Evolutionary conservation across 1,139 yeast genomes (phyloP).

Genomic region (Debaryomyces udenii): DNA sequence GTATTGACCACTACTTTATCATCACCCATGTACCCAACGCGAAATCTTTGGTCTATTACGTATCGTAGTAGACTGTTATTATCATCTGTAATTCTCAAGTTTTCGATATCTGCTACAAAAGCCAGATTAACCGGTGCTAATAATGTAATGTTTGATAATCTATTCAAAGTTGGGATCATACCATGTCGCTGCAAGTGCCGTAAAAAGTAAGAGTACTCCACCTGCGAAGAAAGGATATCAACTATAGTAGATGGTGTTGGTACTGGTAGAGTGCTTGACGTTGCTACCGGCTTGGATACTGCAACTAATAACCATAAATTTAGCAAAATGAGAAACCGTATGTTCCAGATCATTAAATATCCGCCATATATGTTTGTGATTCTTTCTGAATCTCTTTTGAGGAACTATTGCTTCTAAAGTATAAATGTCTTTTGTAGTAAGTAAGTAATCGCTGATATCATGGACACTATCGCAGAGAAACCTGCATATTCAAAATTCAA

Average conservation of each 20-base stretch:
- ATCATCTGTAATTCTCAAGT: constrained; percentile 13
- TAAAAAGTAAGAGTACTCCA: constrained; percentile 72
- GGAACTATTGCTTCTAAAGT: too few relatives aligned
- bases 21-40: constrained; percentile 35
- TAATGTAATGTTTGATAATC: constrained; percentile 67
- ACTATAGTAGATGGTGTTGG: constrained; percentile 59
- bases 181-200: constrained; percentile 67
- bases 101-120: constrained; percentile 35
- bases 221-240: constrained; percentile 74
- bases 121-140: constrained; percentile 90
- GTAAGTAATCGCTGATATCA: too few relatives aligned
- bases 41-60: constrained; percentile 37
- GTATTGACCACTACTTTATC: constrained; percentile 37
- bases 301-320: constrained; percentile 5
- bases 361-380: not conserved
- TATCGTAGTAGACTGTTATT: constrained; percentile 35
- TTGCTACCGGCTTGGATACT: not conserved
- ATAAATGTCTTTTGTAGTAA: too few relatives aligned
- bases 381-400: not conserved
- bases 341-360: constrained; percentile 6
- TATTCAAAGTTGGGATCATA: constrained; percentile 68
- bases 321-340: not conserved
- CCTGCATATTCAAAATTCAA: too few relatives aligned
- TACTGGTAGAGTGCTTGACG: constrained; percentile 4
- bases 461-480: too few relatives aligned